phyloP scores from a whole-genome alignment of 169 alveolate genomes.

The Babesia divergens region DNA sequence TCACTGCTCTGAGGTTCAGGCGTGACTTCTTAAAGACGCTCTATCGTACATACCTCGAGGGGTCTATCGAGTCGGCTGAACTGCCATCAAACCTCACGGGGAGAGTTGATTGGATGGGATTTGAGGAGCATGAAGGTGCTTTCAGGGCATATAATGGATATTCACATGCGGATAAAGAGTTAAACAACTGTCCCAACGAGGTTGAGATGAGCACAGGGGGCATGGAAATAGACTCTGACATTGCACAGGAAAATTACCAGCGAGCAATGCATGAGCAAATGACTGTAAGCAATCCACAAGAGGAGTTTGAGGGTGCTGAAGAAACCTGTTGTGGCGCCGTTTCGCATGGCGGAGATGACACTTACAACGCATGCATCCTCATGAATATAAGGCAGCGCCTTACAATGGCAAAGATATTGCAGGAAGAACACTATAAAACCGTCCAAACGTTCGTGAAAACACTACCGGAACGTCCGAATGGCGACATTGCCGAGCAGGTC shows the following conservation, averaged over 20 bases:
- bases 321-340: not conserved
- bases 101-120: conserved; percentile 29
- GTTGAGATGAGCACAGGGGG: too few species aligned
- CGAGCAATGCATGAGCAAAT: too few species aligned
- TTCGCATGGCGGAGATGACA: too few species aligned
- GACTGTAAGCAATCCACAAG: not conserved
- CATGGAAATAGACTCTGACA: too few species aligned
- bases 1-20: not conserved
- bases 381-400: not conserved
- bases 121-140: conserved; percentile 7
- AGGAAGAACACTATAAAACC: conserved; percentile 5
- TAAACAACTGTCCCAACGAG: too few species aligned
- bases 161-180: too few species aligned
- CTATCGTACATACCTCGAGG: conserved; percentile 18
- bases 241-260: too few species aligned
- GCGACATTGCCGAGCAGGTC: conserved; percentile 5
- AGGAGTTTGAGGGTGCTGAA: not conserved
- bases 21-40: conserved; percentile 26
- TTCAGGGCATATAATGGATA: conserved; percentile 22
- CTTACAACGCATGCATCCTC: not conserved
- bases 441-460: conserved; percentile 23
- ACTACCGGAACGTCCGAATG: conserved; percentile 23
- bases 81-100: conserved; percentile 11
- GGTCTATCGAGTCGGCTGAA: conserved; percentile 32
- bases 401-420: conserved; percentile 1